Conservation (phyloP, 345 rosid genomes). For the Lenwebbia sp. region DNA sequence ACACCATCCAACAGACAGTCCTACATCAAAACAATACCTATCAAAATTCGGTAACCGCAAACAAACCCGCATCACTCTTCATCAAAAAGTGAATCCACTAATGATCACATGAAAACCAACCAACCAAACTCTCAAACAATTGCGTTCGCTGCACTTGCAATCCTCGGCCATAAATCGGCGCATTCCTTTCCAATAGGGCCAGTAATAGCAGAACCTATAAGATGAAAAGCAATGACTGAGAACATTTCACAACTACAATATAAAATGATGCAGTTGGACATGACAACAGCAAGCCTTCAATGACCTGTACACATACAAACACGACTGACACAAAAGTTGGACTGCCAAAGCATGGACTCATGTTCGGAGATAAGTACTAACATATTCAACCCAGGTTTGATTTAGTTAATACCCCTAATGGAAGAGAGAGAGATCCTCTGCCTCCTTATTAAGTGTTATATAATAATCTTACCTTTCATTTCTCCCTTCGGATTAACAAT, state of each 20-base stretch:
- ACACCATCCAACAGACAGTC: neutral
- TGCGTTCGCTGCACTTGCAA: slow-evolving; percentile 21
- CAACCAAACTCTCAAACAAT: slow-evolving; percentile 1
- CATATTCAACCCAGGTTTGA: neutral
- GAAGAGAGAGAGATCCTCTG: neutral
- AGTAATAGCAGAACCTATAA: slow-evolving; percentile 68
- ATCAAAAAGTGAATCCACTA: neutral
- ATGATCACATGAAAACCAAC: neutral
- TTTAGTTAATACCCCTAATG: neutral
- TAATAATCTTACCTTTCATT: slow-evolving; percentile 48
- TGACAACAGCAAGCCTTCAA: neutral
- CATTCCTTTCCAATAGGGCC: slow-evolving; percentile 87
- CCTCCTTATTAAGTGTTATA: neutral
- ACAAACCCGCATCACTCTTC: neutral
- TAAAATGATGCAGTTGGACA: neutral
- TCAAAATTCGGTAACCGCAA: neutral
- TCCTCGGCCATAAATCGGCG: slow-evolving; percentile 74
- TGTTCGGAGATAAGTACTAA: neutral
- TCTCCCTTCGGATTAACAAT: slow-evolving; percentile 82
- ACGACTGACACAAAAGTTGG: neutral
- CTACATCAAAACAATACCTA: neutral
- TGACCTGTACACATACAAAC: neutral
- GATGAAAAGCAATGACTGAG: neutral
- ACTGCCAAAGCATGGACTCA: neutral
- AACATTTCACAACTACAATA: neutral